Evolutionary conservation across 306 rosid genomes (phyloP), one percentile per base, ranked within the genome.

Genomic region (Pyrus communis): DNA sequence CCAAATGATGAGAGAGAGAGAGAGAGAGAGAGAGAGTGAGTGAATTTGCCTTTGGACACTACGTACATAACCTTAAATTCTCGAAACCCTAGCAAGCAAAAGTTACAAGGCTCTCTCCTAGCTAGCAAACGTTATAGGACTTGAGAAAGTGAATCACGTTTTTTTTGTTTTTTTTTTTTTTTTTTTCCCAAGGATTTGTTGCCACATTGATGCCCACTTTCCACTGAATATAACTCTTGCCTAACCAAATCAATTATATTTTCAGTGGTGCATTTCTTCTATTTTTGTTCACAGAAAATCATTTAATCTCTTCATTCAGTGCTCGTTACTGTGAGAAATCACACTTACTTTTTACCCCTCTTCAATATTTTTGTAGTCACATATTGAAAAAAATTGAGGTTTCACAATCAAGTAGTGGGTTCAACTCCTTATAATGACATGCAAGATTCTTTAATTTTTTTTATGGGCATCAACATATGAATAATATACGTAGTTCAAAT

Each of bases 11-110:
- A 3, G 30, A 28, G 30, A 46, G 80, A 45, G 59, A 61, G 11
- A 27, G 22, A 54, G 45, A 61, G 55, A 61, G 25, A 25, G 25
- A 1, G 25, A 1, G 25, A 1, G 2, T 1, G 49, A 30, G 27
- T 71, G 46, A 51, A 42, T 22, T 51, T 61, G 23, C 5, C 42
- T 27, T 73, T 67, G 11, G 82, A 84, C 79, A 76, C 81, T 80
- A 67, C 18, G 11, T 40, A 40, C 43, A 4, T 13, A 45, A 33
- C 70, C 75, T 85, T 81, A 35, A 87, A 84, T 87, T 77, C 83
- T 80, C 58, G 52, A n/a, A 67, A 69, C 78, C 75, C 69, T 75
- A 72, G 22, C 38, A 4, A 31, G 33, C 69, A 67, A n/a, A 45
- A 38, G 49, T 46, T 52, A 46, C 40, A 46, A 75, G 73, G 11